Evolutionary conservation across 495 filamentous ascomycete species (phyloP).

Genomic region (Cryomyces minteri): DNA sequence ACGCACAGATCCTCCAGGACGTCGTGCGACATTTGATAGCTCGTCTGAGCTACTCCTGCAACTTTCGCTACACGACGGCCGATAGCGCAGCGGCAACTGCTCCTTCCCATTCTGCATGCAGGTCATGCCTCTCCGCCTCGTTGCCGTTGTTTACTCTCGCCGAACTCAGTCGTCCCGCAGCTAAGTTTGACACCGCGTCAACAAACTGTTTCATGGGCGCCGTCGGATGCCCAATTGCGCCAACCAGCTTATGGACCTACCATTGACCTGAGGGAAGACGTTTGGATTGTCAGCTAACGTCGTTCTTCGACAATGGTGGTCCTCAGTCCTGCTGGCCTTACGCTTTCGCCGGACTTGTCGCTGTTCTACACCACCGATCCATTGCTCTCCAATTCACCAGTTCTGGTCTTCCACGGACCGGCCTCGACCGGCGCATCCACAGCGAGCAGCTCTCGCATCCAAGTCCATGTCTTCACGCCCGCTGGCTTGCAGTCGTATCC

Average conservation of each 20-base stretch:
- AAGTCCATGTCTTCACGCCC: slow-evolving; percentile 76
- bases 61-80: too few relatives aligned
- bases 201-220: not conserved
- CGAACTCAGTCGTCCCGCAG: too few relatives aligned
- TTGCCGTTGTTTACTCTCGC: not conserved
- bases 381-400: slow-evolving; percentile 48
- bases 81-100: too few relatives aligned
- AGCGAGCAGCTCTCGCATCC: slow-evolving; percentile 74
- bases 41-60: too few relatives aligned
- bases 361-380: slow-evolving; percentile 71
- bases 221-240: too few relatives aligned
- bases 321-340: slow-evolving; percentile 41
- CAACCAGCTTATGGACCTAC: too few relatives aligned
- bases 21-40: too few relatives aligned
- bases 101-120: too few relatives aligned
- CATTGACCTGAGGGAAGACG: too few relatives aligned
- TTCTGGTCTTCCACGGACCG: slow-evolving; percentile 73
- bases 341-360: slow-evolving; percentile 53
- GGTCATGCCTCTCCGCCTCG: not conserved
- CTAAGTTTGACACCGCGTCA: too few relatives aligned
- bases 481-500: slow-evolving; percentile 77
- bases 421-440: slow-evolving; percentile 71
- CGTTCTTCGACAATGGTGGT: slow-evolving; percentile 35
- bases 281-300: too few relatives aligned
- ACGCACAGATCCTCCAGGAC: too few relatives aligned